Evolutionary conservation across 2,329 filamentous ascomycete species (phyloP).

Genomic region (Xylaria sp.): DNA sequence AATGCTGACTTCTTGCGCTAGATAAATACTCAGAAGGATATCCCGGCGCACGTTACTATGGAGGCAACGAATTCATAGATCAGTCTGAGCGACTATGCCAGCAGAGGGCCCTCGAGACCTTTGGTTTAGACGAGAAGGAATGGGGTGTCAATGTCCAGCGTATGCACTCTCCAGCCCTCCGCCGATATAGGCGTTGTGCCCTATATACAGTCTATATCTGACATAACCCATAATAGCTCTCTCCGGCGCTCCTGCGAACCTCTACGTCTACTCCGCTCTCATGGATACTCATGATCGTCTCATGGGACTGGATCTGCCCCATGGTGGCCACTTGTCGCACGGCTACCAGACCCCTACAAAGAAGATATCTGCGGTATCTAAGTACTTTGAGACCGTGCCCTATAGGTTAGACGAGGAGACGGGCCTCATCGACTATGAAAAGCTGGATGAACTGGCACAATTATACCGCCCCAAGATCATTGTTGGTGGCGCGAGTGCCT

Average conservation of each 20-base stretch:
- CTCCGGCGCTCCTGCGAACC: constrained; percentile 75
- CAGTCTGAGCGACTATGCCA: constrained; percentile 89
- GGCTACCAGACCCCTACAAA: constrained; percentile 94
- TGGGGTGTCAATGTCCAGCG: constrained; percentile 98
- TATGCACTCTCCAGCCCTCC: constrained; percentile 42
- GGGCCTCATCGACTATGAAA: constrained; percentile 93
- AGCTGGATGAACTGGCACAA: constrained; percentile 83
- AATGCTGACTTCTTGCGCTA: constrained; percentile 42
- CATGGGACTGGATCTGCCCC: constrained; percentile 95
- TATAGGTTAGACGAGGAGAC: constrained; percentile 91
- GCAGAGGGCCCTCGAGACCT: constrained; percentile 85
- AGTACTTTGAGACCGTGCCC: constrained; percentile 97
- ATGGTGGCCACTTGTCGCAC: constrained; percentile 94
- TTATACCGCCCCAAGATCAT: constrained; percentile 96
- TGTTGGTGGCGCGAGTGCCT: constrained; percentile 92
- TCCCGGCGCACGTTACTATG: constrained; percentile 94
- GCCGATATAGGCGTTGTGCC: neutral
- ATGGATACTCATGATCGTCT: constrained; percentile 92
- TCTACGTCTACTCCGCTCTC: constrained; percentile 94
- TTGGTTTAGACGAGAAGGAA: constrained; percentile 79
- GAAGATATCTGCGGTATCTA: constrained; percentile 97
- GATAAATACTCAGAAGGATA: constrained; percentile 99
- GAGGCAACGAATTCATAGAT: constrained; percentile 96
- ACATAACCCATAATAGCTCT: constrained; percentile 61
- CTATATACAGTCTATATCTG: neutral